These are phyloP conservation scores for Bremia lactucae DNA, from an alignment of 352 stramenopile species.

Conservation along the genomic window DNA sequence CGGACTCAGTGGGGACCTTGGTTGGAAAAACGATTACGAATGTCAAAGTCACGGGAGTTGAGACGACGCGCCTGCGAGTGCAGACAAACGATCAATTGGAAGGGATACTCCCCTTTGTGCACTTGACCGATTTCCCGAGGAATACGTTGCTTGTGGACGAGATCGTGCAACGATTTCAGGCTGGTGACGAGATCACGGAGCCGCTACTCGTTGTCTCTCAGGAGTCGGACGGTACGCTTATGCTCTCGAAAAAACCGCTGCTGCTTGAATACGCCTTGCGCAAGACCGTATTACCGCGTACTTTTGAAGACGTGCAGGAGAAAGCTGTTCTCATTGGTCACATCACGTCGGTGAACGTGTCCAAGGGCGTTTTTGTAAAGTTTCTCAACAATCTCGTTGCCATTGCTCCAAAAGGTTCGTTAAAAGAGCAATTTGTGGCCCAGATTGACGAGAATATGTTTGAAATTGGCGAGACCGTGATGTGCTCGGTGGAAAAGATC, in stretches of 20 bases:
- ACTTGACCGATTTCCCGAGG: slow-evolving; percentile 79
- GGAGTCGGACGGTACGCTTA: slow-evolving; percentile 56
- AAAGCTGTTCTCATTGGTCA: slow-evolving; percentile 59
- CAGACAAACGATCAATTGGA: slow-evolving; percentile 66
- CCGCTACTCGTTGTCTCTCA: slow-evolving; percentile 62
- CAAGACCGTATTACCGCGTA: slow-evolving; percentile 33
- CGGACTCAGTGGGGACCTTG: slow-evolving; percentile 19
- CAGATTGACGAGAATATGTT: slow-evolving; percentile 66
- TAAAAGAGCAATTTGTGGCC: slow-evolving; percentile 66
- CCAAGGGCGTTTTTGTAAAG: slow-evolving; percentile 78
- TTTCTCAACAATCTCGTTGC: slow-evolving; percentile 83
- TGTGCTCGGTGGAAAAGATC: slow-evolving; percentile 70
- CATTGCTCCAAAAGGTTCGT: slow-evolving; percentile 63
- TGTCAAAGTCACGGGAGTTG: slow-evolving; percentile 58
- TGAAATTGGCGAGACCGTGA: slow-evolving; percentile 79
- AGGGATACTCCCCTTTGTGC: slow-evolving; percentile 66
- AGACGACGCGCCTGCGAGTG: slow-evolving; percentile 56
- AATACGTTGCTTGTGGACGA: slow-evolving; percentile 64
- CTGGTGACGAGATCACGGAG: slow-evolving; percentile 42
- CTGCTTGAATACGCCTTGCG: slow-evolving; percentile 40
- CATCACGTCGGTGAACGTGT: slow-evolving; percentile 64
- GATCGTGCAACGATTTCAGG: slow-evolving; percentile 40
- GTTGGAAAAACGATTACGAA: slow-evolving; percentile 48
- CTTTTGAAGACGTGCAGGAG: slow-evolving; percentile 51
- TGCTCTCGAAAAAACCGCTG: slow-evolving; percentile 75